Percentiles rank a stretch among this genome's conserved stretches.
These are phyloP conservation scores for Agapanthus africanus DNA, from an alignment of 106 monocot genomes.

Conservation along the genomic window DNA sequence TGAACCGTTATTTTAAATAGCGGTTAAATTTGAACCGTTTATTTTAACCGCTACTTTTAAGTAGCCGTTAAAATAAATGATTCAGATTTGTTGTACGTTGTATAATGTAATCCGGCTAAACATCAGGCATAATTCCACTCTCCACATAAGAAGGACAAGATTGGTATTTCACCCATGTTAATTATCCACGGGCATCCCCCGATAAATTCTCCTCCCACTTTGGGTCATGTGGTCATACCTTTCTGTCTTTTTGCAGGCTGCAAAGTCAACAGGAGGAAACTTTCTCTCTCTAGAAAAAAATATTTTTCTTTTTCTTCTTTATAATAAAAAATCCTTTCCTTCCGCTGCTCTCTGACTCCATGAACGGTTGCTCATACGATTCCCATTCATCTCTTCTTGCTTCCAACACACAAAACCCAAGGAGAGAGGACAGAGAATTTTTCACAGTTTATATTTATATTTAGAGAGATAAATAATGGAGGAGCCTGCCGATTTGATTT, in stretches of 20 bases:
- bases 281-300: not conserved
- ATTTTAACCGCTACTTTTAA: no score
- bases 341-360: slow-evolving; percentile 3
- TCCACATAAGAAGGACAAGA: no score
- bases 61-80: no score
- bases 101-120: no score
- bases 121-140: no score
- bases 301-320: not conserved
- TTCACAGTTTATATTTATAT: not conserved
- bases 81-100: no score
- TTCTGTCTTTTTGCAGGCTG: slow-evolving; percentile 1
- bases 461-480: not conserved
- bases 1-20: no score
- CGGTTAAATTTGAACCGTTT: no score
- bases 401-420: not conserved
- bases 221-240: not conserved
- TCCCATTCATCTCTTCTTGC: slow-evolving; percentile 5
- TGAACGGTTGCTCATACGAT: slow-evolving; percentile 1
- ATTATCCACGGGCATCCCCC: not conserved
- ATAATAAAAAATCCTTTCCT: not conserved
- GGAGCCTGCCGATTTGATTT: slow-evolving; percentile 5
- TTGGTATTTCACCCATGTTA: no score
- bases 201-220: slow-evolving; percentile 13
- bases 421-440: not conserved
- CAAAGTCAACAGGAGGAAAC: slow-evolving; percentile 11